Evolutionary conservation across 352 stramenopile genomes (phyloP), one percentile per base, ranked within the genome.

Genomic region (Detonula confervacea): DNA sequence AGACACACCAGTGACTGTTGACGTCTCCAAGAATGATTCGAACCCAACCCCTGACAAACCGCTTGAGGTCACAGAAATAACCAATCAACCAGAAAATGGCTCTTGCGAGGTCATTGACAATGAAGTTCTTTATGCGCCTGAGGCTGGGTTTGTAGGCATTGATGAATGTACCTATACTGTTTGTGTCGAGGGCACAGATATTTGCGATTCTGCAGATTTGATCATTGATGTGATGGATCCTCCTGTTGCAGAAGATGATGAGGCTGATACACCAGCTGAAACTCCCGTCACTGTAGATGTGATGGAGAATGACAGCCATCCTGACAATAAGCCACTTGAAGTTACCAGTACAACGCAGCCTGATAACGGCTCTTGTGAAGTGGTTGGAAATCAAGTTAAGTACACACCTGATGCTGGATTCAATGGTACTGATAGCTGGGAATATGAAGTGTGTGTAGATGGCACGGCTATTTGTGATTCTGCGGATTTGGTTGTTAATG

Each of bases 361-460:
- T 30, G 39, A 37, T 20, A 73, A 73, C 37, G 64, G 64, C 18
- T 4, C 49, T 27, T 73, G 64, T 55, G 5, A 47, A 44, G 47
- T 73, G 24, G 33, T 64, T 1, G 49, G 14, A 18, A 33, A 47
- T 44, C 14, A 65, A 47, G 20, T 74, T 22, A 5, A 55, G 20
- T 74, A 64, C 20, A 24, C 33, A 6, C 65, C 65, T 7, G 18
- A 74, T 11, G 29, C 18, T 14, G 30, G 14, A n/a, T 74, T 74
- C 30, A 65, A 2, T 54, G 65, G 65, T 29, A 37, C 16, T 9
- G 65, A 74, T 27, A 24, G 33, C 8, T 74, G 65, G 24, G 9
- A 29, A 20, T 74, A 74, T 51, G 27, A 24, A 24, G 65, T 54
- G 1, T 74, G 65, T 65, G 29, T 65, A 37, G 60, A 68, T 27